Conservation (phyloP, 129 eudicot genomes). For the Pittosporum tobira region DNA sequence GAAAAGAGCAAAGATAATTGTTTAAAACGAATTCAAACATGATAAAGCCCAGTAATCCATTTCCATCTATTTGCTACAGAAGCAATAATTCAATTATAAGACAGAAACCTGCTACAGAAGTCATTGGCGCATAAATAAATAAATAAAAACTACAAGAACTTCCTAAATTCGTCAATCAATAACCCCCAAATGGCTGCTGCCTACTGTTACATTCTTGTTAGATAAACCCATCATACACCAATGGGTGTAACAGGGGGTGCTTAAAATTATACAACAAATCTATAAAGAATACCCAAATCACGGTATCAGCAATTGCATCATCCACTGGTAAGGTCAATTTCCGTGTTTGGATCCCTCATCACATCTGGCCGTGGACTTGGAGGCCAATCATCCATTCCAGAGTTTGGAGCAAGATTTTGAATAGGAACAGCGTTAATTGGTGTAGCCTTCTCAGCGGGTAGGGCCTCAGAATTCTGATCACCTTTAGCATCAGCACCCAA, state of each 20-base stretch:
- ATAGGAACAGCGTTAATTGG: constrained; percentile 18
- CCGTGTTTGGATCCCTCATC: constrained; percentile 44
- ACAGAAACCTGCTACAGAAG: neutral
- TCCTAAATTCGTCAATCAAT: neutral
- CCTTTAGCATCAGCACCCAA: constrained; percentile 33
- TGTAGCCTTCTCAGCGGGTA: constrained; percentile 23
- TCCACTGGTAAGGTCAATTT: constrained; percentile 71
- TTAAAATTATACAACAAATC: constrained; percentile 36
- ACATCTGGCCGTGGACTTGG: constrained; percentile 34
- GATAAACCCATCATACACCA: neutral
- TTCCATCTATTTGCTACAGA: neutral
- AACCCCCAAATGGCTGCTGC: too few species aligned
- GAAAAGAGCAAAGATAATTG: too few species aligned
- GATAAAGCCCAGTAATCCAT: neutral
- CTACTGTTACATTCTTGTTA: neutral
- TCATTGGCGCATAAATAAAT: neutral
- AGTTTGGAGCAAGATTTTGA: constrained; percentile 22
- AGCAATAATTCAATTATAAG: neutral
- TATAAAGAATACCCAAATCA: constrained; percentile 30
- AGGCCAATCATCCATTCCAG: constrained; percentile 37
- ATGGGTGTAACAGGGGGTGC: neutral
- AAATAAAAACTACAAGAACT: neutral
- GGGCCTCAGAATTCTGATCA: constrained; percentile 24
- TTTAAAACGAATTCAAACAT: neutral
- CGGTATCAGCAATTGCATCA: constrained; percentile 19